Base-by-base conservation (phyloP, 805 yeast species). In the Cyberlindnera misumaiensis region DNA sequence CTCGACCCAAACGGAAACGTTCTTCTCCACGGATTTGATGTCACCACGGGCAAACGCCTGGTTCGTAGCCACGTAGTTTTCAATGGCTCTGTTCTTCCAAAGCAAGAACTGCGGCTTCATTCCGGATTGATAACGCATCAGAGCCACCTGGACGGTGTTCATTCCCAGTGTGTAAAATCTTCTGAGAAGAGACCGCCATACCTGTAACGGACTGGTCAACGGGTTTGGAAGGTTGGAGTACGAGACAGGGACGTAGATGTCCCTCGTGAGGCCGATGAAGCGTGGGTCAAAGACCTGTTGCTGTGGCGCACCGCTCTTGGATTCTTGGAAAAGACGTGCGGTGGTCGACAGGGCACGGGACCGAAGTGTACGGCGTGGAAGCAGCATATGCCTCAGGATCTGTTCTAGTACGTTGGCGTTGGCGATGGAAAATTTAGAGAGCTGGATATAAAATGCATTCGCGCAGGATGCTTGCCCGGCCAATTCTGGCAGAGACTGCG, bases 1-100 rank as follows among this genome's bases (percentile, higher is more conserved):
- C 43, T 70, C 75, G 8, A 78, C 85, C 77, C 80, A 80, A n/a
- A 77, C 64, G 3, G 82, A 70, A 16, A 78, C 64, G 12, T 60
- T 52, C 30, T 66, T 63, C 41, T 65, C 66, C 11, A 77, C 63
- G 11, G 67, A 50, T 26, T 59, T 63, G 33, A 86, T 53, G 46
- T 79, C 67, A 25, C 67, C 68, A 14, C 66, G 56, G 3, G 95
- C 90, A 66, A 89, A 89, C 3, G 87, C 79, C 52, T 79, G 77
- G 62, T 89, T 87, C n/a, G 85, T 81, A 41, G 75, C 74, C 22
- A 82, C 83, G 58, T 78, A 88, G 36, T 67, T 68, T 49, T 86
- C 86, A 49, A 89, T 77, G 7, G 95, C 95, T 24, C 71, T 72
- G 60, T 87, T 90, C 59, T 84, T 85, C 96, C 96, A 89, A 43